Percentiles rank a stretch among this genome's conserved stretches.
Conservation (phyloP, 192 early-diverging fungal species). For the Coemansia sp. region DNA sequence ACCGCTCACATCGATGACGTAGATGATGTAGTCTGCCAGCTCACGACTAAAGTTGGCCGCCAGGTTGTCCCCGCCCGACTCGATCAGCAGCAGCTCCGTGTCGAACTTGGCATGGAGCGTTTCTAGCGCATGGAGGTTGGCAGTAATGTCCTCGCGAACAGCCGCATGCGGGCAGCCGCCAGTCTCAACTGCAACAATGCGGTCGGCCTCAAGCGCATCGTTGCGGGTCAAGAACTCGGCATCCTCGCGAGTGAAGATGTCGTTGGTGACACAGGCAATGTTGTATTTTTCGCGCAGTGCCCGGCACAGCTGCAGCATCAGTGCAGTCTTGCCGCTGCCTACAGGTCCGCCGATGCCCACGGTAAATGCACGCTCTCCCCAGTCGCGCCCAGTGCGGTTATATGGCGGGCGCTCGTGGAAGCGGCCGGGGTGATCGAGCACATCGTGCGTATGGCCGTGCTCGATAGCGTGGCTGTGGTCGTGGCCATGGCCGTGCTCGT, state of each 20-base stretch:
- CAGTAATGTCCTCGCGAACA: conserved; percentile 92
- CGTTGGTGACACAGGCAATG: conserved; percentile 93
- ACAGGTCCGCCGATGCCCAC: conserved; percentile 96
- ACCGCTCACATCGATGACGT: conserved; percentile 96
- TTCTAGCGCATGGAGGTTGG: conserved; percentile 89
- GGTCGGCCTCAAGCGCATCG: conserved; percentile 80
- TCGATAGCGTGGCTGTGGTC: conserved; percentile 56
- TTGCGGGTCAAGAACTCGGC: conserved; percentile 92
- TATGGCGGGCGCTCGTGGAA: conserved; percentile 73
- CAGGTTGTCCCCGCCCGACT: conserved; percentile 92
- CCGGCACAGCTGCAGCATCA: conserved; percentile 88
- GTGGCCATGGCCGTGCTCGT: conserved; percentile 24
- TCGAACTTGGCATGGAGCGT: conserved; percentile 81
- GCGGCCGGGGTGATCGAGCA: conserved; percentile 81
- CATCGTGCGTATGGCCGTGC: conserved; percentile 91
- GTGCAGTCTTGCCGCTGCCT: conserved; percentile 91
- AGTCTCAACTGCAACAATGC: conserved; percentile 93
- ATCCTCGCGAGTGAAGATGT: conserved; percentile 96
- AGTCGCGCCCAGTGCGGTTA: conserved; percentile 74
- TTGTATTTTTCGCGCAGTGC: conserved; percentile 75
- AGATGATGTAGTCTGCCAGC: conserved; percentile 91
- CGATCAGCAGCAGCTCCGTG: conserved; percentile 81
- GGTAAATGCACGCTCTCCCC: conserved; percentile 90
- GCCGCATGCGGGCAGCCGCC: conserved; percentile 97
- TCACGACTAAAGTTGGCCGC: conserved; percentile 80